A percentile compares a stretch with the other conserved stretches of the same genome.
phyloP scores from a whole-genome alignment of 2,329 filamentous ascomycete species.

The Pseudocercospora pini-densiflorae region DNA sequence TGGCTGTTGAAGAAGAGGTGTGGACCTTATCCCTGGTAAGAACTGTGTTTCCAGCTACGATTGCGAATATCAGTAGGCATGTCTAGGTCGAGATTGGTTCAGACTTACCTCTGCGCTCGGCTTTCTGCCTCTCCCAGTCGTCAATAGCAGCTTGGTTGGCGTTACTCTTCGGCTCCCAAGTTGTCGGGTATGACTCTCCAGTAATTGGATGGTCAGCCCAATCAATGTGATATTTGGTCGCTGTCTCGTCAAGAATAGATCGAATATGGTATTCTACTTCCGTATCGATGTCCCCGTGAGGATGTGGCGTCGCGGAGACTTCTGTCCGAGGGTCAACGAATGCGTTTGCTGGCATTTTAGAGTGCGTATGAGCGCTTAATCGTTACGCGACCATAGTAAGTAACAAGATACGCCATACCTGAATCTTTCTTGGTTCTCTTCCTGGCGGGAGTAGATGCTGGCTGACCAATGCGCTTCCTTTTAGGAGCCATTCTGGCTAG shows the following conservation, averaged over 20 bases:
- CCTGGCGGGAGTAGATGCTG: background rate
- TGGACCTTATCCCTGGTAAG: background rate
- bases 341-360: too few species aligned
- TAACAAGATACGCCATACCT: background rate
- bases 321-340: background rate
- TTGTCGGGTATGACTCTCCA: conserved; percentile 53
- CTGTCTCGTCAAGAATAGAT: conserved; percentile 40
- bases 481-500: conserved; percentile 3
- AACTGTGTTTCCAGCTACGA: background rate
- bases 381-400: background rate
- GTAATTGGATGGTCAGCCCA: conserved; percentile 61
- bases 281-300: conserved; percentile 35
- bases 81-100: background rate
- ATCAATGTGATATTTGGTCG: conserved; percentile 57
- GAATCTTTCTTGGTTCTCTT: background rate
- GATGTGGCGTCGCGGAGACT: conserved; percentile 24
- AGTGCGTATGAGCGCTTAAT: background rate
- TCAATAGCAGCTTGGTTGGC: conserved; percentile 42
- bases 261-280: conserved; percentile 34
- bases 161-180: conserved; percentile 55
- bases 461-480: background rate
- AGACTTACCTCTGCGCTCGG: conserved; percentile 11
- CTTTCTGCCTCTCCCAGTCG: conserved; percentile 42
- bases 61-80: background rate
- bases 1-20: background rate